Evolutionary conservation across 2,329 filamentous ascomycete species (phyloP).

Genomic region (Epichloe amarillans): DNA sequence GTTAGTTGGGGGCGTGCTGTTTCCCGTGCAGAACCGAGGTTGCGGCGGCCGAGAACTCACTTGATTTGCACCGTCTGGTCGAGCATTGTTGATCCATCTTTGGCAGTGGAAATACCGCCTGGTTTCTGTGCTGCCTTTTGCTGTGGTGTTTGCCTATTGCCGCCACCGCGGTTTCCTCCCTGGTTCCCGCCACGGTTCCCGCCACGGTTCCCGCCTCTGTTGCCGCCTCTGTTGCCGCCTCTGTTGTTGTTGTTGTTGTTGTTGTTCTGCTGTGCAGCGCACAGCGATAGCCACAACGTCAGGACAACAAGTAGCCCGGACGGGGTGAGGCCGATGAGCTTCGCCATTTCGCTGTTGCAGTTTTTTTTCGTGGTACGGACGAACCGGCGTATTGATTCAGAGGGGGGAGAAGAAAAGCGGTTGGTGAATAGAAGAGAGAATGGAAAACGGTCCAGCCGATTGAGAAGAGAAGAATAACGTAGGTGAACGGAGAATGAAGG

Average conservation of each 20-base stretch:
- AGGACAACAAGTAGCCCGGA: not conserved
- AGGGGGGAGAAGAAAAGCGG: too few species aligned
- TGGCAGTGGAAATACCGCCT: constrained; percentile 27
- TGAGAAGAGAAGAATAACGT: too few species aligned
- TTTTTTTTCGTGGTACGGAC: too few species aligned
- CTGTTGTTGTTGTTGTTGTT: too few species aligned
- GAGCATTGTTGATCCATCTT: constrained; percentile 41
- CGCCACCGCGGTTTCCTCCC: not conserved
- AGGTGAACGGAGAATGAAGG: too few species aligned
- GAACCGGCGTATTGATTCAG: too few species aligned
- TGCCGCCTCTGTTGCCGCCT: too few species aligned
- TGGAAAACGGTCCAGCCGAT: too few species aligned
- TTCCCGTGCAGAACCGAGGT: too few species aligned
- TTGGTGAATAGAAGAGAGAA: too few species aligned
- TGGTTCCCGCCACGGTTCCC: not conserved
- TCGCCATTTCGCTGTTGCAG: not conserved
- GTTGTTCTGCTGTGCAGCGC: not conserved
- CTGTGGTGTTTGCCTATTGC: constrained; percentile 12
- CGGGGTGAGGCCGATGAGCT: not conserved
- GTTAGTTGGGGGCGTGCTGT: not conserved
- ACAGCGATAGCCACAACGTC: not conserved
- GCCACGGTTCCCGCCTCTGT: too few species aligned
- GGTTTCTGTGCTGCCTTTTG: constrained; percentile 16
- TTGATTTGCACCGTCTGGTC: constrained; percentile 42
- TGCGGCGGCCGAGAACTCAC: constrained; percentile 17